phyloP scores from a whole-genome alignment of 2,329 filamentous ascomycete genomes.

The Volutella citrinella region DNA sequence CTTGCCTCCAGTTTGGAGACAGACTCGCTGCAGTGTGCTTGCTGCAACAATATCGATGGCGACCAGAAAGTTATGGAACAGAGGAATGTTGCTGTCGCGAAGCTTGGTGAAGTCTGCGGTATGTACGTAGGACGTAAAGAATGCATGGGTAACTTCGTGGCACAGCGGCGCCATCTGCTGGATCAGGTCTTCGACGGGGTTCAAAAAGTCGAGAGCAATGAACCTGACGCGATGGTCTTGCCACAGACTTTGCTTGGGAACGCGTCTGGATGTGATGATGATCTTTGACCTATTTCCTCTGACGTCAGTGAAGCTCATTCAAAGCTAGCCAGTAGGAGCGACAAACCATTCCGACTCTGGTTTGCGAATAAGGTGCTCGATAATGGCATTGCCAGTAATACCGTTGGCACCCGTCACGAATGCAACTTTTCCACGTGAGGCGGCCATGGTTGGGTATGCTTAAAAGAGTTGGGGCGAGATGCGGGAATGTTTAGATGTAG shows the following conservation, averaged over 20 bases:
- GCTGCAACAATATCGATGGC: slow-evolving; percentile 15
- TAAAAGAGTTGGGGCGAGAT: too few relatives aligned
- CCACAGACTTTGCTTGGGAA: slow-evolving; percentile 11
- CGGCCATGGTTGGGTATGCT: slow-evolving; percentile 7
- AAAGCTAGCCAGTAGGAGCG: too few relatives aligned
- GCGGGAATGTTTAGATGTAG: too few relatives aligned
- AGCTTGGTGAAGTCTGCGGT: slow-evolving; percentile 15
- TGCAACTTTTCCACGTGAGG: slow-evolving; percentile 11
- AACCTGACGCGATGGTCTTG: slow-evolving; percentile 15
- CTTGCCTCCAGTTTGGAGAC: slow-evolving; percentile 16
- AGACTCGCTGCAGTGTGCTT: slow-evolving; percentile 11
- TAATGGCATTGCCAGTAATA: slow-evolving; percentile 17
- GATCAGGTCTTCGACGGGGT: slow-evolving; percentile 14
- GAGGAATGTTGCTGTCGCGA: slow-evolving; percentile 12
- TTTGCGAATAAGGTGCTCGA: slow-evolving; percentile 15
- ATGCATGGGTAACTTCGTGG: slow-evolving; percentile 16
- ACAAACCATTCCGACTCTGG: slow-evolving; percentile 14
- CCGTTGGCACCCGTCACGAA: slow-evolving; percentile 17
- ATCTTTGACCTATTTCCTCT: slow-evolving; percentile 17
- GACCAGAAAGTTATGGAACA: slow-evolving; percentile 15
- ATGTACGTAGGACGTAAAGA: slow-evolving; percentile 17
- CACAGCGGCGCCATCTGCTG: slow-evolving; percentile 12
- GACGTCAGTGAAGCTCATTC: not conserved
- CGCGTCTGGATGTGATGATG: slow-evolving; percentile 14
- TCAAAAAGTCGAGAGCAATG: slow-evolving; percentile 14